Base-by-base conservation (phyloP, 83 land plant genomes). In the Thuja plicata region DNA sequence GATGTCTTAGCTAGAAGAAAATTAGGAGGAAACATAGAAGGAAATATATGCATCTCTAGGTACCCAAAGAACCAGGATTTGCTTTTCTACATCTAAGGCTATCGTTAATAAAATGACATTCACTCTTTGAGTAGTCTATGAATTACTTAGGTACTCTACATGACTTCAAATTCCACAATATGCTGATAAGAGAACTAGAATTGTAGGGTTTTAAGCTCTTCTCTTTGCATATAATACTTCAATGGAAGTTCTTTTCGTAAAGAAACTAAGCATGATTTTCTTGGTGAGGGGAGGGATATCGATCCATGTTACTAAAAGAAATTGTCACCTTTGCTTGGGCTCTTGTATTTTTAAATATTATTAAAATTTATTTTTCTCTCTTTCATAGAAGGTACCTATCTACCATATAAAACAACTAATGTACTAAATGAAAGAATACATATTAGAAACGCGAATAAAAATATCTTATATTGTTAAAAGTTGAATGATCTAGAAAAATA, bases 81-180 rank as follows among this genome's bases (percentile, higher is more conserved):
- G 17, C 57, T 86, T 55, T 24, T 71, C 24, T 8, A 40, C 71
- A 60, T 86, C 87, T 86, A 34, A 82, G 85, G 85, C 45, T 82
- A 82, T 32, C 46, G 52, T 82, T 30, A 82, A 43, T 54, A 82
- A 82, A 82, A 82, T 45, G 54, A 45, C 13, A 82, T 82, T 11
- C 97, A 95, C 80, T 95, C 97, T 0, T 95, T 93, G 37, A 97
- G 94, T 86, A 3, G 89, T 96, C n/a, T 35, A 85, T 24, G 97
- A 96, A 73, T 94, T 95, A 82, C 48, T 41, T 24, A 35, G 45
- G 4, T 82, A 43, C 32, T 86, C 74, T 86, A n/a, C 87, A 10
- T 86, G 71, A 41, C 21, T 86, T 5, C 71, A 7, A 35, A 71
- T 86, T 55, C 87, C 87, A 34, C 6, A 24, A 9, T 43, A 55